Evolutionary conservation across 2,329 filamentous ascomycete genomes (phyloP), one percentile per base, ranked within the genome.

Genomic region (Neonectria hederae): DNA sequence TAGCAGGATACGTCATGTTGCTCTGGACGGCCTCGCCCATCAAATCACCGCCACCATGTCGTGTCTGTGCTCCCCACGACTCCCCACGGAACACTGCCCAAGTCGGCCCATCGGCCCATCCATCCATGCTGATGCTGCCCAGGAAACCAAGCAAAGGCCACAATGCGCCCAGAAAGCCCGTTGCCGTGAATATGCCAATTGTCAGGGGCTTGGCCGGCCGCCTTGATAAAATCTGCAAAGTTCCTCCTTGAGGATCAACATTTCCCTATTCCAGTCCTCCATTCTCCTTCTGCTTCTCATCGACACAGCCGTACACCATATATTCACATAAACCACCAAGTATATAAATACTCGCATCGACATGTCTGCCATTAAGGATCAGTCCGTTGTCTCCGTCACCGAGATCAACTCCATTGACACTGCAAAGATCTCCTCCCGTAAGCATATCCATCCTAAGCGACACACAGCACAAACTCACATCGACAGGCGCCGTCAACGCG

Each of bases 81-180:
- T 66, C 56, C 62, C 62, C 63, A 70, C 57, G 38, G 61, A 57
- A 45, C 54, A 63, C 59, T 40, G 42, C 54, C 61, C 48, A 8
- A 60, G 71, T 72, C 64, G 69, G 65, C 66, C 67, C 71, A 74
- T 74, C 72, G 65, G 58, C 65, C 72, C 72, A 74, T 74, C 65
- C 65, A 71, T 68, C 72, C 72, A 74, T 71, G 70, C 42, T 63
- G 65, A 69, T 68, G 67, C 71, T 65, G 66, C 65, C 66, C 59
- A 54, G 63, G 58, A 54, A 60, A 55, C 48, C 17, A 51, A 63
- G 72, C 72, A 69, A 71, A 69, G 72, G 67, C 71, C 70, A 73
- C 66, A 66, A 55, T 69, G 70, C 71, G 72, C 61, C 69, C 67
- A 74, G 70, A 64, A 73, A 58, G 52, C 63, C 63, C 65, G 61